Conservation (phyloP, 2,329 filamentous ascomycete species). For the Talaromyces sp. region DNA sequence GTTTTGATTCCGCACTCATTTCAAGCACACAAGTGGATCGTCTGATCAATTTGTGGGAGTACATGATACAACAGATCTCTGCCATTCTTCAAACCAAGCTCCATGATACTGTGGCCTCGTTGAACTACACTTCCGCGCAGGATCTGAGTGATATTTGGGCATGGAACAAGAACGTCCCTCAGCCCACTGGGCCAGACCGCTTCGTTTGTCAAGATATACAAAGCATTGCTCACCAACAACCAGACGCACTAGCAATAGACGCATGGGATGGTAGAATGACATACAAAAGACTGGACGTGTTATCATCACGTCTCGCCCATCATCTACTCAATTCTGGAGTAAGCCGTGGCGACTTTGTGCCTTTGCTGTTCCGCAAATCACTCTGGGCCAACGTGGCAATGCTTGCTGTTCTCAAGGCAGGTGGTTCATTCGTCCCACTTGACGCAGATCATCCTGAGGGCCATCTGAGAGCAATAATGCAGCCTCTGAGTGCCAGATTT, state of each 20-base stretch:
- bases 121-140: background rate
- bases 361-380: slow-evolving; percentile 7
- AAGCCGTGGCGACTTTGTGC: slow-evolving; percentile 16
- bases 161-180: slow-evolving; percentile 4
- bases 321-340: slow-evolving; percentile 17
- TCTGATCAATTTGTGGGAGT: background rate
- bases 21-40: background rate
- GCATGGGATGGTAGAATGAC: slow-evolving; percentile 5
- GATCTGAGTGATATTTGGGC: slow-evolving; percentile 5
- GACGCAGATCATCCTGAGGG: slow-evolving; percentile 1
- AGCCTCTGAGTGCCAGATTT: background rate
- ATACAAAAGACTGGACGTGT: slow-evolving; percentile 1
- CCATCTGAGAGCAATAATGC: background rate
- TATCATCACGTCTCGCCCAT: background rate
- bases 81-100: background rate
- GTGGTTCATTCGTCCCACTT: slow-evolving; percentile 4
- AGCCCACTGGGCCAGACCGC: background rate
- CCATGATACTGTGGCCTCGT: background rate
- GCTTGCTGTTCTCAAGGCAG: slow-evolving; percentile 5
- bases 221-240: background rate
- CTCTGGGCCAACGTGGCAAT: slow-evolving; percentile 6
- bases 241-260: slow-evolving; percentile 2
- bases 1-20: background rate
- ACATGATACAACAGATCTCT: background rate
- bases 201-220: background rate